Conservation (phyloP, 179 eudicot species). For the Silene coronaria region DNA sequence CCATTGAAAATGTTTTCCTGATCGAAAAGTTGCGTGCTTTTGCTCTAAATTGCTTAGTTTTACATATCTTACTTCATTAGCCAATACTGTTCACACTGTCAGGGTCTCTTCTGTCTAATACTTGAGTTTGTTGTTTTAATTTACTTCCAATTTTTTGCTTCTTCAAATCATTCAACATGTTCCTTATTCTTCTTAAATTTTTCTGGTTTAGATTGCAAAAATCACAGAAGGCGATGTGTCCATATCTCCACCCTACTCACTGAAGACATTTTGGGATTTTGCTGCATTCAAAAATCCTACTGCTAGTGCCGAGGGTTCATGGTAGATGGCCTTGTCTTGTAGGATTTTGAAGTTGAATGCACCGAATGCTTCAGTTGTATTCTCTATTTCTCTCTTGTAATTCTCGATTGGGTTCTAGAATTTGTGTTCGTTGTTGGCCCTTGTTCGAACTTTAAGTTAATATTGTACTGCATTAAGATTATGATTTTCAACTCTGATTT, state of each 20-base stretch:
- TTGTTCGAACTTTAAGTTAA: conserved; percentile 1
- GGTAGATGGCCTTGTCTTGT: conserved; percentile 38
- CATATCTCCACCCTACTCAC: conserved; percentile 51
- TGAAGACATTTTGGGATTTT: conserved; percentile 61
- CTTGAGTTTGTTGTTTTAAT: background rate
- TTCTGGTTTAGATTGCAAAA: conserved; percentile 48
- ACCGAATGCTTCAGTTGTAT: conserved; percentile 21
- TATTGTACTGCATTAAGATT: conserved; percentile 14
- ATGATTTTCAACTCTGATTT: conserved; percentile 12
- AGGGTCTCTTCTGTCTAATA: background rate
- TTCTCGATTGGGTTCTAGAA: conserved; percentile 8
- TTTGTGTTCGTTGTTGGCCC: background rate
- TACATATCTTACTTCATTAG: background rate
- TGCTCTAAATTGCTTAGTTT: no score
- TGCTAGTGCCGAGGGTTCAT: conserved; percentile 61
- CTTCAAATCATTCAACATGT: background rate
- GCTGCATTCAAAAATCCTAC: conserved; percentile 61
- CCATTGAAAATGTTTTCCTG: no score
- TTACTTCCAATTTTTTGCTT: background rate
- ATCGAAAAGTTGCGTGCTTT: no score
- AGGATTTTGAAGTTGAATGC: conserved; percentile 14
- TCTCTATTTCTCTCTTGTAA: conserved; percentile 20
- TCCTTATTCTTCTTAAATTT: background rate
- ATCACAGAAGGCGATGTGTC: conserved; percentile 57
- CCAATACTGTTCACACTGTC: background rate